Percentiles rank a stretch among this genome's conserved stretches.
Evolutionary conservation across 192 early-diverging fungal species (phyloP).

Genomic region (Piromyces sp.): DNA sequence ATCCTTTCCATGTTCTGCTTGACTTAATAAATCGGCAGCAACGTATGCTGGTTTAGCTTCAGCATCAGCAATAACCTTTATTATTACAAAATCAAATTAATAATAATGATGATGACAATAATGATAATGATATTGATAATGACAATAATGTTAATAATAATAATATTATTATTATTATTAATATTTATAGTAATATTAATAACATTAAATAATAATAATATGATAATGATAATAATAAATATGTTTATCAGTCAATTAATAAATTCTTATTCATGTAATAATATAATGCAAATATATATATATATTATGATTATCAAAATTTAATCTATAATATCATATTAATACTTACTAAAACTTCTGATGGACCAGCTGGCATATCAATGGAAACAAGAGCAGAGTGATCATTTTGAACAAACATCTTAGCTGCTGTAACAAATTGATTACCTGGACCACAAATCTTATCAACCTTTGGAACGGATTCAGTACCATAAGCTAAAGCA

Average conservation of each 20-base stretch:
- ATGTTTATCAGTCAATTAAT: too few relatives aligned
- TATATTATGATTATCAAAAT: too few relatives aligned
- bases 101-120: too few relatives aligned
- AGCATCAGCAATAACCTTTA: slow-evolving; percentile 70
- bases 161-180: too few relatives aligned
- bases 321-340: too few relatives aligned
- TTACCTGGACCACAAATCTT: slow-evolving; percentile 99
- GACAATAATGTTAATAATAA: too few relatives aligned
- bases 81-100: not conserved
- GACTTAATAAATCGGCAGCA: slow-evolving; percentile 83
- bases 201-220: too few relatives aligned
- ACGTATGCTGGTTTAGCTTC: slow-evolving; percentile 75
- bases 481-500: slow-evolving; percentile 97
- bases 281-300: too few relatives aligned
- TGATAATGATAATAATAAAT: too few relatives aligned
- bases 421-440: slow-evolving; percentile 99
- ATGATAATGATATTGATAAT: too few relatives aligned
- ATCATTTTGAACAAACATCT: slow-evolving; percentile 92
- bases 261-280: too few relatives aligned
- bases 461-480: slow-evolving; percentile 91
- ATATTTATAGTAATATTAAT: too few relatives aligned
- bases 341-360: slow-evolving; percentile 70
- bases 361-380: slow-evolving; percentile 99
- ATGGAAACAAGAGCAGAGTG: slow-evolving; percentile 82
- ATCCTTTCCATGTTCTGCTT: slow-evolving; percentile 94